Conservation (phyloP, 352 stramenopile species). For the Globisporangium polare region DNA sequence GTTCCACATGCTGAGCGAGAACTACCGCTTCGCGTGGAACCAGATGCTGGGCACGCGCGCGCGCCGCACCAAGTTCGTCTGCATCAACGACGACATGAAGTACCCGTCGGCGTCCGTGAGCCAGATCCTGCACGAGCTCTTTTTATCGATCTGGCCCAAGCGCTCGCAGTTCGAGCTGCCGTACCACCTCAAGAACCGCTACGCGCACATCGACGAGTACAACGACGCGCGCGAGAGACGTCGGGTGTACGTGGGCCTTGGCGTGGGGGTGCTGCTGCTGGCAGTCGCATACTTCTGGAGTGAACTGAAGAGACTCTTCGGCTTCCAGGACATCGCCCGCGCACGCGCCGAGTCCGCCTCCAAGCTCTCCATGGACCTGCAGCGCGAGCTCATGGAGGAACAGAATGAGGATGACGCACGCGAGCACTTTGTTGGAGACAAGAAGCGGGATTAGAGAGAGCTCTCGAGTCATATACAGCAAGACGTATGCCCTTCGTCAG, state of each 20-base stretch:
- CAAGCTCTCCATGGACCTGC: slow-evolving; percentile 51
- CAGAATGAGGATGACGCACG: slow-evolving; percentile 9
- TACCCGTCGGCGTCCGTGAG: slow-evolving; percentile 72
- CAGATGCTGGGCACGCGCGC: slow-evolving; percentile 92
- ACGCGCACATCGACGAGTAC: slow-evolving; percentile 81
- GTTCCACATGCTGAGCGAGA: slow-evolving; percentile 95
- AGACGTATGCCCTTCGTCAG: neutral
- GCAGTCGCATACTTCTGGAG: slow-evolving; percentile 49
- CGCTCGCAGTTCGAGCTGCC: slow-evolving; percentile 91
- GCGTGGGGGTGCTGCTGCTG: slow-evolving; percentile 31
- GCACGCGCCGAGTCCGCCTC: slow-evolving; percentile 60
- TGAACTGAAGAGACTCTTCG: slow-evolving; percentile 50
- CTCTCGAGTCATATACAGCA: neutral
- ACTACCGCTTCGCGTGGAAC: slow-evolving; percentile 86
- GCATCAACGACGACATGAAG: slow-evolving; percentile 96
- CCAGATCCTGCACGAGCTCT: slow-evolving; percentile 91
- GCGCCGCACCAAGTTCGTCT: slow-evolving; percentile 93
- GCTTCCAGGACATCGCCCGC: slow-evolving; percentile 65
- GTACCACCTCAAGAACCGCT: slow-evolving; percentile 84
- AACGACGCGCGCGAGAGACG: slow-evolving; percentile 43
- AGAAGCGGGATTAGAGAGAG: neutral
- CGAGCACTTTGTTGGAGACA: slow-evolving; percentile 1
- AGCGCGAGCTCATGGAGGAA: slow-evolving; percentile 19
- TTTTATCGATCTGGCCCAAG: slow-evolving; percentile 89
- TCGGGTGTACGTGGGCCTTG: slow-evolving; percentile 31